Evolutionary conservation across 345 rosid genomes (phyloP), one percentile per base, ranked within the genome.

Genomic region (Reutealis trisperma): DNA sequence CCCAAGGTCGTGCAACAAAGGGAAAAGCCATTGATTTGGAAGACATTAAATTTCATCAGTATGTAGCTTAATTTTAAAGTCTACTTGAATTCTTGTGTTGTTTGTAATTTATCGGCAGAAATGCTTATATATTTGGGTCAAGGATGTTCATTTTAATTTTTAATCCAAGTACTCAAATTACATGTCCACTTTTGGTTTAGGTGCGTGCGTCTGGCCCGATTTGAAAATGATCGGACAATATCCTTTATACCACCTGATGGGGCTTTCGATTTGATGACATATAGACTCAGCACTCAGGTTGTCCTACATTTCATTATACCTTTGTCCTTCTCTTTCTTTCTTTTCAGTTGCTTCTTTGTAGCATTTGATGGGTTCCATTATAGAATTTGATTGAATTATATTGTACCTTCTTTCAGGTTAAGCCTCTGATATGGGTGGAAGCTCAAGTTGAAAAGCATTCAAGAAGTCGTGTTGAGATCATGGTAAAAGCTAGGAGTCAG

Each of bases 191-290:
- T 49, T 77, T 44, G 72, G 30, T 13, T 63, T 75, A 96, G 97
- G 91, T 96, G 97, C 85, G 99, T 93, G 51, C 91, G 99, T 51
- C 86, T 96, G 86, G 98, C 99, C 10, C 90, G 94, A 81, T 96
- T 96, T 81, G 98, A 96, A 79, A 96, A 96, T 82, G 99, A 96
- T 72, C 83, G 97, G 72, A 96, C 97, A 5, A 96, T 96, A 82
- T 96, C 99, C 45, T 95, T 93, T 78, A 86, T 96, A 79, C 99
- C 99, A 52, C 99, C 99, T 14, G 99, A 96, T 85, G 99, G 98
- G 27, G 75, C 99, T 86, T 96, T 96, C 77, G 99, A 96, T 82
- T 90, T 96, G 75, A 96, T 96, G 99, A 92, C 98, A 30, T 96
- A 96, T 67, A 90, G 99, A 81, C 98, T 96, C 69, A 91, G 93